These are phyloP conservation scores for Aspergillus tamarii DNA, from an alignment of 2,329 filamentous ascomycete species.

Conservation along the genomic window DNA sequence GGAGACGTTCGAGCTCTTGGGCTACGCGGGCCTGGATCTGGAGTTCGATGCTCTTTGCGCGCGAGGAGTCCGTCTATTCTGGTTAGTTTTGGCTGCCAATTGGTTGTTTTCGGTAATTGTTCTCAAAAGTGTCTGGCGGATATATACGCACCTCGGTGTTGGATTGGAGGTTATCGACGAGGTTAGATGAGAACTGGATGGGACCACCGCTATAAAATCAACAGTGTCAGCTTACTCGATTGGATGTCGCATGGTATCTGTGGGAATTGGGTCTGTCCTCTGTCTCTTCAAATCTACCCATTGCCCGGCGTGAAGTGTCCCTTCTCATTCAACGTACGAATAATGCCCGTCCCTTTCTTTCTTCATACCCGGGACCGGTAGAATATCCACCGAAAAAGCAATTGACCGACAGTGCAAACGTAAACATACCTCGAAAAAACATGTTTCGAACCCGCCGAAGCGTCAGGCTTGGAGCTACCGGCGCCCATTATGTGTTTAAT, in stretches of 20 bases:
- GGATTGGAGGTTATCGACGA: slow-evolving; percentile 80
- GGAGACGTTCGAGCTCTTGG: slow-evolving; percentile 79
- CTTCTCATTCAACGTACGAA: not conserved
- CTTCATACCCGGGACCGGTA: not conserved
- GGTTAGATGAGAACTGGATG: slow-evolving; percentile 74
- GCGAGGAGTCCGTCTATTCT: slow-evolving; percentile 80
- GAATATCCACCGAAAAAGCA: not conserved
- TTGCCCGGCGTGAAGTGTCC: no score
- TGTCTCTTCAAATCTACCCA: slow-evolving; percentile 14
- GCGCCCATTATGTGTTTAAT: slow-evolving; percentile 57
- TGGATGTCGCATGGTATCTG: not conserved
- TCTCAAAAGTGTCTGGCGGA: not conserved
- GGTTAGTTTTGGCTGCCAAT: slow-evolving; percentile 4
- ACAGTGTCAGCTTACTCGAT: slow-evolving; percentile 13
- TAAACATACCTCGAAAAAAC: slow-evolving; percentile 61
- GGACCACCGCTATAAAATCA: slow-evolving; percentile 50
- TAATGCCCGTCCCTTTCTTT: not conserved
- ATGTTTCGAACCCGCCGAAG: slow-evolving; percentile 56
- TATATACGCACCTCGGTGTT: slow-evolving; percentile 73
- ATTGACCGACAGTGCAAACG: not conserved
- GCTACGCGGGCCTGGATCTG: slow-evolving; percentile 86
- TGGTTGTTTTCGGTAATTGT: not conserved
- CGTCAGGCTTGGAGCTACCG: slow-evolving; percentile 63
- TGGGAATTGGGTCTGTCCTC: not conserved
- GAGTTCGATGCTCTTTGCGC: slow-evolving; percentile 79